Evolutionary conservation across 208 protist species (phyloP), one percentile per base, ranked within the genome.

Genomic region (Leishmania lainsoni): DNA sequence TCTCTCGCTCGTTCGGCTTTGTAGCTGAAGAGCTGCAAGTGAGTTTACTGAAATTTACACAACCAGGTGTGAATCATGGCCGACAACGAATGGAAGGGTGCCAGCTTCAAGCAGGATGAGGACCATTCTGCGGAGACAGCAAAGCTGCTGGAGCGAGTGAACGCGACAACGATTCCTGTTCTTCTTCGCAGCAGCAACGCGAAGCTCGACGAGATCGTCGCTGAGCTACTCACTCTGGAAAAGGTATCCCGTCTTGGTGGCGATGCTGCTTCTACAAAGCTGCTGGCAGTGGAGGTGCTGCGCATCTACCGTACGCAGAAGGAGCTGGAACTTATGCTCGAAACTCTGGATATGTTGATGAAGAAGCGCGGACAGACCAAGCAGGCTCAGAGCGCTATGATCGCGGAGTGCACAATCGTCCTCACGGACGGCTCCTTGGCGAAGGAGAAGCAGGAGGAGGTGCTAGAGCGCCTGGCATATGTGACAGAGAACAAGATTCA

Each of bases 401-500:
- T 98, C 56, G 90, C 83, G 9, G 96, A 98, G 84, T 93, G 92
- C 78, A 89, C 87, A 10, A 84, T 91, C 35, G 83, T 95, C 5
- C 89, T 97, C 26, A 80, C 83, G 12, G 90, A 91, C 63, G 91
- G 85, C 39, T 90, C 91, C 54, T 74, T 92, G 6, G 48, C 79
- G 20, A 83, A 87, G 76, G 87, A 89, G 52, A 82, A 90, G 49
- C 85, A 93, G 77, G 75, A 97, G 56, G 90, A 93, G 73, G 92
- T 99, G 68, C 93, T 99, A 72, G 93, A 98, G 82, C 92, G 91
- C 32, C 88, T 99, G 68, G 91, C 92, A 49, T 87, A 95, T 35
- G 91, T 98, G 54, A 98, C 97, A 12, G 97, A 98, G 61, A 98
- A 96, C 88, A 99, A 99, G 89, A 99, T 99, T 61, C 98, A 99